These are phyloP conservation scores for Rutstroemia sydowiana DNA, from an alignment of 2,329 filamentous ascomycete genomes.

Conservation along the genomic window DNA sequence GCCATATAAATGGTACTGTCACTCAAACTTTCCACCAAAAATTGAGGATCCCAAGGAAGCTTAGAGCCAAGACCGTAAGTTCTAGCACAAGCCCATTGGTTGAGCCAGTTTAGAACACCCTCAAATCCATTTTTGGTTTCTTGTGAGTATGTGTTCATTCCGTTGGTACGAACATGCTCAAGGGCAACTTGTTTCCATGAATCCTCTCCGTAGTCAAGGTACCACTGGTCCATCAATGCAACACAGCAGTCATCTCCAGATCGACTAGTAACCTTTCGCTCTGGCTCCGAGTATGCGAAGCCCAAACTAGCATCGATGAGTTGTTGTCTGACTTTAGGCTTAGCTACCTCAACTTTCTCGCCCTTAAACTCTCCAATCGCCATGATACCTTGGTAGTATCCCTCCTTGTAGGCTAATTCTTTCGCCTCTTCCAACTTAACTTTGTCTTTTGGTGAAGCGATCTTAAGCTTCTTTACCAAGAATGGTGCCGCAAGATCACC, in stretches of 20 bases:
- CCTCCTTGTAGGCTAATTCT: constrained; percentile 93
- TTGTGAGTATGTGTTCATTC: constrained; percentile 70
- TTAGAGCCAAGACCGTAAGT: constrained; percentile 89
- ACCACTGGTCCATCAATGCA: constrained; percentile 93
- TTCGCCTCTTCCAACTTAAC: constrained; percentile 90
- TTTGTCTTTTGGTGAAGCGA: constrained; percentile 89
- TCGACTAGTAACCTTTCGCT: constrained; percentile 79
- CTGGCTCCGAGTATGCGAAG: constrained; percentile 90
- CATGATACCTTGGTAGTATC: constrained; percentile 93
- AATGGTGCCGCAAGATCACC: constrained; percentile 77
- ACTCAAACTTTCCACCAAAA: constrained; percentile 85
- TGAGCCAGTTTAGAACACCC: constrained; percentile 83
- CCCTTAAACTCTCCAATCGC: constrained; percentile 82
- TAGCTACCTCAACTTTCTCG: constrained; percentile 76
- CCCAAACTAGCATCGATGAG: constrained; percentile 71
- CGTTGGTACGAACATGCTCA: constrained; percentile 58
- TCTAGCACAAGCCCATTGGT: constrained; percentile 90
- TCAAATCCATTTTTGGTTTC: constrained; percentile 77
- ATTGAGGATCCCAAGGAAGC: constrained; percentile 85
- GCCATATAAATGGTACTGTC: constrained; percentile 92
- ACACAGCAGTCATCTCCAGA: constrained; percentile 92
- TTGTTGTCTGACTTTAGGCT: constrained; percentile 73
- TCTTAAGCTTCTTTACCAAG: constrained; percentile 89
- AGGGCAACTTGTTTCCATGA: constrained; percentile 74
- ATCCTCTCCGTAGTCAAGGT: constrained; percentile 90